Conservation (phyloP, 768 basidiomycete species). For the Xerocomellus chrysenteron region DNA sequence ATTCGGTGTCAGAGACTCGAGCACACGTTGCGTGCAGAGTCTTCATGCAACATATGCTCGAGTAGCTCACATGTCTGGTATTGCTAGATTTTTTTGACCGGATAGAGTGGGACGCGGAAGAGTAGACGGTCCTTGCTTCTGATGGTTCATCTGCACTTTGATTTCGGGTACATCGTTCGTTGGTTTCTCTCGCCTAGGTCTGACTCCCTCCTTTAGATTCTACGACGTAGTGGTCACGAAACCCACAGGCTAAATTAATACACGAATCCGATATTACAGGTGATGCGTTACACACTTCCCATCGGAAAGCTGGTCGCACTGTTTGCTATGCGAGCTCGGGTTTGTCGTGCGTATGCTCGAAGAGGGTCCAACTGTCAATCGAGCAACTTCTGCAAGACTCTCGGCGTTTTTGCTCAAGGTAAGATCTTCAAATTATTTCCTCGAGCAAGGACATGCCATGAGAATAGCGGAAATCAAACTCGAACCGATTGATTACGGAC, state of each 20-base stretch:
- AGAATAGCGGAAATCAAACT: constrained; percentile 67
- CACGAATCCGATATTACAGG: constrained; percentile 87
- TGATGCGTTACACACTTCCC: constrained; percentile 78
- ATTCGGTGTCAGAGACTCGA: constrained; percentile 83
- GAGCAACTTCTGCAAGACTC: constrained; percentile 94
- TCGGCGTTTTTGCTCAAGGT: constrained; percentile 91
- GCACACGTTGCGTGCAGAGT: too few species aligned
- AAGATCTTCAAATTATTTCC: constrained; percentile 7
- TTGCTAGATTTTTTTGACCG: too few species aligned
- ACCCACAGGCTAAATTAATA: constrained; percentile 98
- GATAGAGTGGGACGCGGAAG: too few species aligned
- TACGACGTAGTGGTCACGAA: constrained; percentile 95
- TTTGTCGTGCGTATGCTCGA: constrained; percentile 95
- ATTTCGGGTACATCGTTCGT: constrained; percentile 71
- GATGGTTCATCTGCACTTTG: constrained; percentile 55
- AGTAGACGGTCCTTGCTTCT: too few species aligned
- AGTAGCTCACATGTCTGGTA: too few species aligned
- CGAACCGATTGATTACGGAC: constrained; percentile 85
- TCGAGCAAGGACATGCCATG: neutral
- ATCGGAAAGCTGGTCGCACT: constrained; percentile 72
- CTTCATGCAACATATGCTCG: too few species aligned
- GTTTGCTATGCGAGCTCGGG: constrained; percentile 91
- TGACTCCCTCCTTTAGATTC: constrained; percentile 51
- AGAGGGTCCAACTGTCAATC: constrained; percentile 97
- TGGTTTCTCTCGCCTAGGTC: neutral